A percentile compares a stretch with the other conserved stretches of the same genome.
Evolutionary conservation across 768 basidiomycete species (phyloP).

Genomic region (Amanita inopinata): DNA sequence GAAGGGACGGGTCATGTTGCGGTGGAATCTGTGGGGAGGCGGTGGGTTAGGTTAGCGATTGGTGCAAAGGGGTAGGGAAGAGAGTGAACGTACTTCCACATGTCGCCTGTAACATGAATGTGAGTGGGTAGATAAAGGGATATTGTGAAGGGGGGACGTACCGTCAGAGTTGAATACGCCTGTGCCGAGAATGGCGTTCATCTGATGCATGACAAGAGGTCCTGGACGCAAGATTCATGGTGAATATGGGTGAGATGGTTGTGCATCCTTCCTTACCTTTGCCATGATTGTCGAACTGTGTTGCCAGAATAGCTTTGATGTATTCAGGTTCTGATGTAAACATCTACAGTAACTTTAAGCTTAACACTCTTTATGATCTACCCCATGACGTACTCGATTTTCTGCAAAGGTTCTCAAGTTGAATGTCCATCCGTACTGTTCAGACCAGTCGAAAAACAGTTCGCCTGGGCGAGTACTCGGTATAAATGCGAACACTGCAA

Average conservation of each 20-base stretch:
- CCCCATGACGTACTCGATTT: constrained; percentile 19
- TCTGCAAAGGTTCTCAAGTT: constrained; percentile 21
- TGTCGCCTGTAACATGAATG: constrained; percentile 33
- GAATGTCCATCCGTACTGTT: constrained; percentile 24
- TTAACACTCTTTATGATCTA: background rate
- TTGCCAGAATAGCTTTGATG: constrained; percentile 40
- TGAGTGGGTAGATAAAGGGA: background rate
- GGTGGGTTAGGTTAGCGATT: background rate
- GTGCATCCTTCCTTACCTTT: constrained; percentile 24
- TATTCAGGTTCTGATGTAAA: constrained; percentile 36
- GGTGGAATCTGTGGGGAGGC: constrained; percentile 39
- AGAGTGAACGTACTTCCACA: constrained; percentile 48
- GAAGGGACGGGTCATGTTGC: constrained; percentile 61
- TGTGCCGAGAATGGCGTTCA: constrained; percentile 35
- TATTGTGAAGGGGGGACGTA: constrained; percentile 13
- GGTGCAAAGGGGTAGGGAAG: background rate
- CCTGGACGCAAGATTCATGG: constrained; percentile 13
- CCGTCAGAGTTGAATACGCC: constrained; percentile 58
- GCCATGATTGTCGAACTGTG: constrained; percentile 36
- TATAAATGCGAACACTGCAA: too few relatives aligned
- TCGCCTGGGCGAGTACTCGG: constrained; percentile 17
- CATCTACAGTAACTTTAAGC: constrained; percentile 18
- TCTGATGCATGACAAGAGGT: constrained; percentile 15
- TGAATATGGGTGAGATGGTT: background rate
- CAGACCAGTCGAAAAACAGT: constrained; percentile 15